phyloP scores from a whole-genome alignment of 345 rosid species.

The Raphanus raphanistrum region DNA sequence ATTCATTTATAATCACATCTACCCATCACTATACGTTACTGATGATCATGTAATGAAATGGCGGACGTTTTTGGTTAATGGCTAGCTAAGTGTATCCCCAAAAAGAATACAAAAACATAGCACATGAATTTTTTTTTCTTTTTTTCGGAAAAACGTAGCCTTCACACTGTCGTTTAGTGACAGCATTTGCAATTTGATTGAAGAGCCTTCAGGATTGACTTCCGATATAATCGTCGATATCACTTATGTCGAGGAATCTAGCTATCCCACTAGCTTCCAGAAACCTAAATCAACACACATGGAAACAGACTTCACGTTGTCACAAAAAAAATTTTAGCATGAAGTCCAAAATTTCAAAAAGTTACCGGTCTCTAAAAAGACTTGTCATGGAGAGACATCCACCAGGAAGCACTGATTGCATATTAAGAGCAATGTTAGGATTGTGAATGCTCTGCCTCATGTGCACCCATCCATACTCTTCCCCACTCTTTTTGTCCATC shows the following conservation, averaged over 20 bases:
- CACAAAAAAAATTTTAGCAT: neutral
- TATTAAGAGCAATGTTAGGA: constrained; percentile 77
- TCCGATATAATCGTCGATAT: constrained; percentile 51
- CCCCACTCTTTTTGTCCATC: constrained; percentile 52
- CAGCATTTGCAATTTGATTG: neutral
- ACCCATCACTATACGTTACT: neutral
- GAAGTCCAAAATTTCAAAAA: neutral
- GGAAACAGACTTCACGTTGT: neutral
- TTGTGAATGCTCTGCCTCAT: constrained; percentile 93
- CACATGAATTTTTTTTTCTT: neutral
- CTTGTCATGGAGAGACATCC: constrained; percentile 62
- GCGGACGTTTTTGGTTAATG: neutral
- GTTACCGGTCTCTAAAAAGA: constrained; percentile 55
- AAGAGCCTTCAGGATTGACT: constrained; percentile 27
- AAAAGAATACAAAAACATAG: neutral
- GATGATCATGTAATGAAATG: constrained; percentile 3
- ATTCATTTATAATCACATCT: neutral
- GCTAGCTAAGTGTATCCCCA: neutral
- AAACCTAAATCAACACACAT: constrained; percentile 54
- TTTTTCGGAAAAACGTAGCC: neutral
- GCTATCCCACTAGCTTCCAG: constrained; percentile 61
- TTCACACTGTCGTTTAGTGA: neutral
- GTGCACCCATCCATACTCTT: constrained; percentile 77
- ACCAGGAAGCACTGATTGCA: constrained; percentile 68
- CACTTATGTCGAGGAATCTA: constrained; percentile 56